Conservation (phyloP, 2,329 filamentous ascomycete species). For the Colletotrichum karsti region DNA sequence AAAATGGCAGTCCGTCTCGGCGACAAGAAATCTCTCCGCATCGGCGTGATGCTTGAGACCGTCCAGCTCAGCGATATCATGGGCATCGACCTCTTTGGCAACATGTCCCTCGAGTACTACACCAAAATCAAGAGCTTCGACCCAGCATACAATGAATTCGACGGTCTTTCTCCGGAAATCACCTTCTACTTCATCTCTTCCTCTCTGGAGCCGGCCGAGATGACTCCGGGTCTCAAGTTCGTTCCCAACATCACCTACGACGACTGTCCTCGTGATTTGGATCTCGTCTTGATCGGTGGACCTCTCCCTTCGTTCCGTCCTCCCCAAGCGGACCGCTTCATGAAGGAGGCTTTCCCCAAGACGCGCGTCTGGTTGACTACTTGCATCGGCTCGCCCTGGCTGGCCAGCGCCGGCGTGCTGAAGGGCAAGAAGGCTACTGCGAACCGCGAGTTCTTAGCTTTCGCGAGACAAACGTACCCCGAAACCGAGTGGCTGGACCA, state of each 20-base stretch:
- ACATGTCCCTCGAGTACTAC: conserved; percentile 38
- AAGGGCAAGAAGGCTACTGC: conserved; percentile 48
- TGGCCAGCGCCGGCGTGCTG: conserved; percentile 44
- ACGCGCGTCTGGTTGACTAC: conserved; percentile 46
- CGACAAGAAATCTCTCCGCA: conserved; percentile 37
- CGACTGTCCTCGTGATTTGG: conserved; percentile 47
- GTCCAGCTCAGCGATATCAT: conserved; percentile 49
- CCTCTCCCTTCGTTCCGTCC: conserved; percentile 39
- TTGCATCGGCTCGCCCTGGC: conserved; percentile 47
- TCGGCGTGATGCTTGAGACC: conserved; percentile 47
- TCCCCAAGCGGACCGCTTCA: conserved; percentile 41
- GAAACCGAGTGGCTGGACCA: conserved; percentile 46
- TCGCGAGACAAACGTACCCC: conserved; percentile 39
- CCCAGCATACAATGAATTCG: conserved; percentile 31
- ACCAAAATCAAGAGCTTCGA: conserved; percentile 31
- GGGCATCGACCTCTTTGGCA: conserved; percentile 48
- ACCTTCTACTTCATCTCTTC: conserved; percentile 48
- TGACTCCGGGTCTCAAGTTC: conserved; percentile 41
- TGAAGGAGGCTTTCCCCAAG: conserved; percentile 43
- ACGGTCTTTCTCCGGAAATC: conserved; percentile 37
- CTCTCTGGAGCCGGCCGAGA: conserved; percentile 38
- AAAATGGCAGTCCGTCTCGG: conserved; percentile 7
- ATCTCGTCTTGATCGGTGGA: conserved; percentile 48
- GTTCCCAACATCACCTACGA: conserved; percentile 48
- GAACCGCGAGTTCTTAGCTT: conserved; percentile 40